Percentiles rank a stretch among this genome's conserved stretches.
Evolutionary conservation across 2,329 filamentous ascomycete species (phyloP).

Genomic region (Botryosphaeria dothidea): DNA sequence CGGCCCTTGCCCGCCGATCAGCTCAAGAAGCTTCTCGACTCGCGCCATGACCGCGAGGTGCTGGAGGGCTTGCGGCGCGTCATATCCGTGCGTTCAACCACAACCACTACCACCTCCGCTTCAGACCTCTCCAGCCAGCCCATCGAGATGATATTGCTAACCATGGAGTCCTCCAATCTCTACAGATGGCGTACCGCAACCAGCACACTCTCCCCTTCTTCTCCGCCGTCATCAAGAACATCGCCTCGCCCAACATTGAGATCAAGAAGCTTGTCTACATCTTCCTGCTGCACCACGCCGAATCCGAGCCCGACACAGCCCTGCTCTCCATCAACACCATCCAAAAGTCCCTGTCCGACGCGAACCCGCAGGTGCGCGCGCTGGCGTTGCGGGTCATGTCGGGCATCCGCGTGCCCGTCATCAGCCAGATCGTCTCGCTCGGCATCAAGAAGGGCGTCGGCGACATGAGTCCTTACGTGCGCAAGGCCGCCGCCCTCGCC

Average conservation of each 20-base stretch:
- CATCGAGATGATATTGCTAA: background rate
- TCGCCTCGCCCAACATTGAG: slow-evolving; percentile 88
- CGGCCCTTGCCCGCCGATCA: slow-evolving; percentile 74
- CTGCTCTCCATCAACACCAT: slow-evolving; percentile 98
- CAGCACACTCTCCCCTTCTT: slow-evolving; percentile 91
- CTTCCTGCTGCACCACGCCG: slow-evolving; percentile 94
- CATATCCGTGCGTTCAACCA: slow-evolving; percentile 65
- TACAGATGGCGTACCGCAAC: slow-evolving; percentile 89
- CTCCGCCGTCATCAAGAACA: slow-evolving; percentile 97
- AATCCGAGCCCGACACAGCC: slow-evolving; percentile 92
- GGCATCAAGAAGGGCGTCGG: slow-evolving; percentile 92
- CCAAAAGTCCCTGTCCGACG: slow-evolving; percentile 93
- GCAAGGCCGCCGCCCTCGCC: slow-evolving; percentile 87
- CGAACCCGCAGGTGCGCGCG: slow-evolving; percentile 85
- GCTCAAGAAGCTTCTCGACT: slow-evolving; percentile 93
- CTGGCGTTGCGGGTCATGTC: slow-evolving; percentile 97
- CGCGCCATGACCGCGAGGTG: slow-evolving; percentile 87
- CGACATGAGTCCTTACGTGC: slow-evolving; percentile 93
- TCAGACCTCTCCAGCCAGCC: too few relatives aligned
- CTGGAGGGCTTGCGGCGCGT: slow-evolving; percentile 88
- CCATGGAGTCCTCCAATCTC: background rate
- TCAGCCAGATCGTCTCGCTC: slow-evolving; percentile 93
- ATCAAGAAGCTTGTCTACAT: slow-evolving; percentile 99
- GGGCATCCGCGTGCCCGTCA: slow-evolving; percentile 93
- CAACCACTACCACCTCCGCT: slow-evolving; percentile 20